Evolutionary conservation across 331 rosid genomes (phyloP), one percentile per base, ranked within the genome.

Genomic region (Prunus yedoensis): DNA sequence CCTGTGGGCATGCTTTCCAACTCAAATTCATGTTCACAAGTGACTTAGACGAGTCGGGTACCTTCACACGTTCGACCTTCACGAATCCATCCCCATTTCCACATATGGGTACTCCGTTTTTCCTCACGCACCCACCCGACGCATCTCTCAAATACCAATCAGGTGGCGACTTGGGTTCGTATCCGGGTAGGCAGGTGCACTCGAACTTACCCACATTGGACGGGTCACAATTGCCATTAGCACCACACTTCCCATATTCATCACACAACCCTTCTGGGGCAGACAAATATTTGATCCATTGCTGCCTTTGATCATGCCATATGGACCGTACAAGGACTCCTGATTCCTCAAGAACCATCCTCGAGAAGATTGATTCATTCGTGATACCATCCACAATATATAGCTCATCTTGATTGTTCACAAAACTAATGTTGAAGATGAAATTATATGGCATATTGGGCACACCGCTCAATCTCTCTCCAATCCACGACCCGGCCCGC

Each of bases 101-200:
- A 74, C 90, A 88, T 10, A 69, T n/a, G 7, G 80, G 72, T 0
- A 0, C 43, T 0, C 76, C 74, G 0, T 23, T 27, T 50, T 61
- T 84, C 73, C 83, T 82, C 20, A 59, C 80, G 17, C 96, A 89
- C 32, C 93, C 95, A 18, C 77, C 84, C 1, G 85, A 77, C 4
- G 68, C 66, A 50, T 84, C 82, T 46, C 79, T 77, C 17, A 83
- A 18, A 72, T 61, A 74, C 97, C 93, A 88, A 16, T 80, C 72
- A 0, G 21, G 56, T 0, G 60, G 56, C 4, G 67, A 57, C 64
- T 53, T 66, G 10, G 92, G 93, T 56, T 83, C 84, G 68, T 82
- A 89, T 20, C 96, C 92, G 0, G 84, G 96, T 2, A 91, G 10
- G 69, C 96, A 89, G 2, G 63, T 8, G 68, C 94, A 89, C 51